A percentile compares a stretch with the other conserved stretches of the same genome.
phyloP scores from a whole-genome alignment of 257 asterid species.

The Solanum chaucha region DNA sequence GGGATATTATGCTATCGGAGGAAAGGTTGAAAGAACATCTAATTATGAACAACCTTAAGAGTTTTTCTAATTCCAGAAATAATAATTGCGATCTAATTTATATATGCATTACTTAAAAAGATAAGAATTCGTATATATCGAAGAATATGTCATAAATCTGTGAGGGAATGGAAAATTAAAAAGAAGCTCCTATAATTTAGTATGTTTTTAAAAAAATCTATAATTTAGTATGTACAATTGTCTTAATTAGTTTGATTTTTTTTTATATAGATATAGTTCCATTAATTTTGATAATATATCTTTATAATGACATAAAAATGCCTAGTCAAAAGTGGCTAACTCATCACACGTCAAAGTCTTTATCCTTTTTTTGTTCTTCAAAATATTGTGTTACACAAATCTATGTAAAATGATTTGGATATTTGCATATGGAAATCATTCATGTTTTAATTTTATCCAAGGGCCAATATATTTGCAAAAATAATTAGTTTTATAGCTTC shows the following conservation, averaged over 20 bases:
- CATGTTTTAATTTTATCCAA: neutral
- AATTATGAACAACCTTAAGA: no score
- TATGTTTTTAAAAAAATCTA: neutral
- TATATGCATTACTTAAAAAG: neutral
- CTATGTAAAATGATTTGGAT: neutral
- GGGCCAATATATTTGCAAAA: neutral
- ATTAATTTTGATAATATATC: neutral
- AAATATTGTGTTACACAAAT: neutral
- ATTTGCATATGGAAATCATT: neutral
- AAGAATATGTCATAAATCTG: neutral
- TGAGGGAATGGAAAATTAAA: neutral
- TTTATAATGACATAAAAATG: neutral
- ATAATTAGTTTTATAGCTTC: neutral
- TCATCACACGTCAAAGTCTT: neutral
- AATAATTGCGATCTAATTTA: neutral
- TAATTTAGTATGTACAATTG: neutral
- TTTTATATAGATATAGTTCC: neutral
- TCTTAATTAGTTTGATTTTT: neutral
- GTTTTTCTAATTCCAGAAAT: neutral
- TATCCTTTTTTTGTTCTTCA: neutral
- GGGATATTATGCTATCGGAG: neutral
- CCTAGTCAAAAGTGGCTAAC: neutral
- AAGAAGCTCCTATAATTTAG: no score
- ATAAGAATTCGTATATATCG: neutral
- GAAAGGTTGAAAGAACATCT: neutral